Conservation (phyloP, 495 filamentous ascomycete species). For the Evernia prunastri region DNA sequence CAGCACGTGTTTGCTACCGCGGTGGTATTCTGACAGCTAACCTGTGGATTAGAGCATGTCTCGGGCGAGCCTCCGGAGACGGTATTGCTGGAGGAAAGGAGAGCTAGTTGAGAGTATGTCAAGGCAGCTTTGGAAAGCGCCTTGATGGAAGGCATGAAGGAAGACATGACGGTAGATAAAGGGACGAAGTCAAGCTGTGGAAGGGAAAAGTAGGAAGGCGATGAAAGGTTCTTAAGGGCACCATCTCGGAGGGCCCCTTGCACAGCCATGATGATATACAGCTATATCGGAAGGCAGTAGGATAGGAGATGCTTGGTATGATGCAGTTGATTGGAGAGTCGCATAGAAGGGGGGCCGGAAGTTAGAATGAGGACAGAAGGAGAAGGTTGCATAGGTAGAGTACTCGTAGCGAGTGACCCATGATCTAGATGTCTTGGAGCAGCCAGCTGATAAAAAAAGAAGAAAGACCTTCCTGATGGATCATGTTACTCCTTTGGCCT, state of each 20-base stretch:
- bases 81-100: conserved; percentile 16
- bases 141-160: conserved; percentile 8
- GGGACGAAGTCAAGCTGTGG: background rate
- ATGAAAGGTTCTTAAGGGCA: conserved; percentile 13
- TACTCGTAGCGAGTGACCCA: too few relatives aligned
- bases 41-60: conserved; percentile 45
- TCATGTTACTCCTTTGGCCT: background rate
- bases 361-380: conserved; percentile 7
- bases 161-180: conserved; percentile 13
- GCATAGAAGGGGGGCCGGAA: background rate
- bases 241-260: conserved; percentile 9
- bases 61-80: conserved; percentile 22
- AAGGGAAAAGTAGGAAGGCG: background rate
- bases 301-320: background rate
- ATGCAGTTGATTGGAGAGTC: conserved; percentile 10
- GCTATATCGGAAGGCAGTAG: background rate
- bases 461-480: background rate
- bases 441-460: background rate
- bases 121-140: conserved; percentile 2
- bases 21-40: conserved; percentile 54
- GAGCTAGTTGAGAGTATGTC: conserved; percentile 8
- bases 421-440: too few relatives aligned
- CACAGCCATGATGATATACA: background rate
- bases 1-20: conserved; percentile 63
- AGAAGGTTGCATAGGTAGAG: conserved; percentile 9